Conservation (phyloP, 495 filamentous ascomycete species). For the Podospora bellae-mahoneyi region DNA sequence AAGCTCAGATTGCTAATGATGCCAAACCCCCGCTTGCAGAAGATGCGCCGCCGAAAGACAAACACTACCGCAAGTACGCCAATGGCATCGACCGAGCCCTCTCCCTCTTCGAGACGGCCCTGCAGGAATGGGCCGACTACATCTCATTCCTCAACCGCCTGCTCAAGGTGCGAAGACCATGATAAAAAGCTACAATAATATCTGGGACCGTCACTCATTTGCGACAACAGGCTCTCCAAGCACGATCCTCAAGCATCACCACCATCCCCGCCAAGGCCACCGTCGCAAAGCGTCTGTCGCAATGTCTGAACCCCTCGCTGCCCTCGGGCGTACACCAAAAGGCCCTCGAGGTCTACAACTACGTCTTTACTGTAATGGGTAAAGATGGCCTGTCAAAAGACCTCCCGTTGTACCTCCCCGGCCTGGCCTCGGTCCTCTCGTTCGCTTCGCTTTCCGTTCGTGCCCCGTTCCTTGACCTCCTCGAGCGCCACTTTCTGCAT, state of each 20-base stretch:
- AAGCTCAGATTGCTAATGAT: neutral
- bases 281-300: slow-evolving; percentile 86
- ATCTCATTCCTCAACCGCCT: slow-evolving; percentile 93
- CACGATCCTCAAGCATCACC: slow-evolving; percentile 65
- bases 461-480: slow-evolving; percentile 73
- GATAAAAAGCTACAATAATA: neutral
- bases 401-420: slow-evolving; percentile 82
- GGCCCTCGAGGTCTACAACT: slow-evolving; percentile 86
- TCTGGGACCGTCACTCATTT: neutral
- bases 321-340: slow-evolving; percentile 99
- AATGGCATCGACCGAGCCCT: slow-evolving; percentile 83
- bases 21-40: slow-evolving; percentile 35
- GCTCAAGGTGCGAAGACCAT: slow-evolving; percentile 62
- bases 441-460: slow-evolving; percentile 91
- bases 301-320: slow-evolving; percentile 89
- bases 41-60: slow-evolving; percentile 76
- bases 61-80: slow-evolving; percentile 86
- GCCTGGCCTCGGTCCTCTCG: slow-evolving; percentile 79
- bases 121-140: slow-evolving; percentile 99
- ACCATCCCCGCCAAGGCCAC: slow-evolving; percentile 77
- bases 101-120: slow-evolving; percentile 82
- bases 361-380: slow-evolving; percentile 77
- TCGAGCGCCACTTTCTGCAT: slow-evolving; percentile 74
- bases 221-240: slow-evolving; percentile 71
- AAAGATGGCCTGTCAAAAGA: slow-evolving; percentile 74